Base-by-base conservation (phyloP, 225 moss, liverwort and hornwort genomes). In the Physcomitrellopsis africana region DNA sequence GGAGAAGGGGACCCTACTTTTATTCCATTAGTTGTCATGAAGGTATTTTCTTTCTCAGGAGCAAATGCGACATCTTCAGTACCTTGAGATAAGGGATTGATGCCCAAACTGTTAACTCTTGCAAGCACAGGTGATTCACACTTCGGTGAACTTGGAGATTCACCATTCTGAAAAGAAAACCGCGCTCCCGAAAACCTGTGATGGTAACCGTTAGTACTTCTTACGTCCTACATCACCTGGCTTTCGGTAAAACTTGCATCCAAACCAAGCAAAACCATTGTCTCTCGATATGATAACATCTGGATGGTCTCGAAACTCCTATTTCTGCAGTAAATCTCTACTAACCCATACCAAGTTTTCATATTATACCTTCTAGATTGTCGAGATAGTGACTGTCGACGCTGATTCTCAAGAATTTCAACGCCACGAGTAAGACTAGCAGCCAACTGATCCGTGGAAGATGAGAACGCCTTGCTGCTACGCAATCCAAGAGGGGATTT, bases 361-460 rank as follows among this genome's bases (percentile, higher is more conserved):
- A 14, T 65, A 14, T 10, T n/a, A 11, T 81, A 92, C 81, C 89
- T 86, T 27, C 83, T 77, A 14, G 77, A 47, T 8, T 73, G 79
- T 56, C 29, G 29, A 1, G 87, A 80, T 51, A 84, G 55, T 10
- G 96, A 89, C 17, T 63, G 82, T 15, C 86, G 76, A 3, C 84
- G 85, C 15, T 83, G 91, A 18, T 69, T 85, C 47, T 92, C 94
- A 62, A 96, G 89, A 71, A 96, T 92, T 73, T 96, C 89, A 68
- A 90, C 72, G 41, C 96, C 96, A 37, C 96, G 94, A 13, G 86
- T 89, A 41, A 96, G 85, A 73, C 87, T 92, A 14, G 89, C 94
- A 23, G 96, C 94, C 65, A 96, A 67, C 48, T 88, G 90, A 9
- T 92, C 92, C 46, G 89, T 87, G 12, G 96, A 88, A 42, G 86